Evolutionary conservation across 345 rosid species (phyloP), one percentile per base, ranked within the genome.

Genomic region (Corchorus capsularis): DNA sequence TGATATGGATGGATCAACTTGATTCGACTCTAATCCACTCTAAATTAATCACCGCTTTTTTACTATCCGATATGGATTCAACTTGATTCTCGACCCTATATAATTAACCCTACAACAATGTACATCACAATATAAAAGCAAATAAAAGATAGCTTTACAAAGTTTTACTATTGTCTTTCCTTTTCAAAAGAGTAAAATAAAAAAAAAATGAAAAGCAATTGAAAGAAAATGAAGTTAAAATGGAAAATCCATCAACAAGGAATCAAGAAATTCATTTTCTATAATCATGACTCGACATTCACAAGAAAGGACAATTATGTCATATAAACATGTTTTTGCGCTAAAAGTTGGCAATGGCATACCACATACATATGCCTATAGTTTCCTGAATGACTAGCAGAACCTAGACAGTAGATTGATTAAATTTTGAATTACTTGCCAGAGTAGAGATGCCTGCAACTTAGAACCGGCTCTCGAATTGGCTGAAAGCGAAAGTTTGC

Each of bases 381-480:
- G 37, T 57, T 63, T 34, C 69, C 49, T 73, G 43, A 75, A 72
- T 56, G 54, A 63, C 62, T 74, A 64, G 72, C 45, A 45, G 8
- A 69, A 60, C 70, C 78, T 79, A 79, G 19, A 62, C 64, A 66
- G 73, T 67, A 72, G 57, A 60, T 76, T 47, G 57, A 60, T 76
- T 47, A 27, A 61, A 77, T 61, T 46, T 80, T 72, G 43, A 19
- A 57, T 46, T 63, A 71, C 79, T 75, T 37, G 71, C 39, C 7
- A 15, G 22, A 22, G 47, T 46, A 17, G 73, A 69, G 35, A 55
- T 4, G 66, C 73, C 47, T 41, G 59, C 27, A 37, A 52, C 53
- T 63, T 73, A 68, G 62, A 55, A 69, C 75, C 70, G 34, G 17
- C 69, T 67, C 57, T 45, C n/a, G 65, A 65, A n/a, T 54, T 46